Evolutionary conservation across 75 land plant genomes (phyloP).

Genomic region (Isoetes taiwanensis): DNA sequence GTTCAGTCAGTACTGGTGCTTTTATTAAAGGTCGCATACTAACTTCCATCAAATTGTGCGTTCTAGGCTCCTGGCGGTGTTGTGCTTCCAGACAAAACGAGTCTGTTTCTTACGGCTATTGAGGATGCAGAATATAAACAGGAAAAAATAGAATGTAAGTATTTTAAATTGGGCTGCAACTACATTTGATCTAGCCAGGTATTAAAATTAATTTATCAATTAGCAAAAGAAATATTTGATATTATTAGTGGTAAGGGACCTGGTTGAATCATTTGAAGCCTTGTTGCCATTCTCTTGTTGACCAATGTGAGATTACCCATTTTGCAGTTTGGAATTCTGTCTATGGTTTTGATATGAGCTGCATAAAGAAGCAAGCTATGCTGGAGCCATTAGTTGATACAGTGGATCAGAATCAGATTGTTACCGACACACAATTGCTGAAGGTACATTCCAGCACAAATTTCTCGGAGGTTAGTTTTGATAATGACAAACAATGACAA

Average conservation of each 20-base stretch:
- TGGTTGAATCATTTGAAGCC: neutral
- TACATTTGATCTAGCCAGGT: neutral
- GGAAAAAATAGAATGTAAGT: conserved; percentile 81
- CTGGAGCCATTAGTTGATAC: conserved; percentile 93
- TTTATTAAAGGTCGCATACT: no score
- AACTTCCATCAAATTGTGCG: neutral
- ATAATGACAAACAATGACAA: neutral
- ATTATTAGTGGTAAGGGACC: neutral
- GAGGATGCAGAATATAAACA: conserved; percentile 96
- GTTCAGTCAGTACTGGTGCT: no score
- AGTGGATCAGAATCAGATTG: conserved; percentile 85
- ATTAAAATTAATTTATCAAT: neutral
- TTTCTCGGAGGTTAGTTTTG: neutral
- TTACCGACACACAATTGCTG: conserved; percentile 69
- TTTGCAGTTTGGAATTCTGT: conserved; percentile 81
- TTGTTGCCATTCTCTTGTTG: neutral
- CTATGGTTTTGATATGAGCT: conserved; percentile 98
- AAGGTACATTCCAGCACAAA: conserved; percentile 34
- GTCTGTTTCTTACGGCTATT: conserved; percentile 71
- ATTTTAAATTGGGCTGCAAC: neutral
- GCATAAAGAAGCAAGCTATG: conserved; percentile 91
- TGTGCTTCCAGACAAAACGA: conserved; percentile 70
- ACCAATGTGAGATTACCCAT: neutral
- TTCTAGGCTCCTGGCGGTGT: conserved; percentile 50
- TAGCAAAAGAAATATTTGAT: neutral